Conservation (phyloP, 108 stramenopile genomes). For the Nannochloropsis gaditana region DNA sequence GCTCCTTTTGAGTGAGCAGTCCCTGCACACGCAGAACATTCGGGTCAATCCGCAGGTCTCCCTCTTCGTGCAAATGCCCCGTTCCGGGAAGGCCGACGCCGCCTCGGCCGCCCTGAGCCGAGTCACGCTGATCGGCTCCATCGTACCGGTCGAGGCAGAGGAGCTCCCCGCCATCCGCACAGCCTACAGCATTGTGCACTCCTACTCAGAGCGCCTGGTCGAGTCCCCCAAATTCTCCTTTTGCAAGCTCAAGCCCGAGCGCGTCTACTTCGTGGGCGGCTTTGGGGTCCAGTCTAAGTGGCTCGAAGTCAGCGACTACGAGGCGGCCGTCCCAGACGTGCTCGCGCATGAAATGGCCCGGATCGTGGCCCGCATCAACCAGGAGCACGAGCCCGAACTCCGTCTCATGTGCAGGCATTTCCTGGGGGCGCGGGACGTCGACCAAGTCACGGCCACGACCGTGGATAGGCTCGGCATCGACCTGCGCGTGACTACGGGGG, state of each 20-base stretch:
- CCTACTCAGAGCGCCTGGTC: slow-evolving; percentile 90
- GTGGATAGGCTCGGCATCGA: slow-evolving; percentile 94
- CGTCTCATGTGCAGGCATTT: slow-evolving; percentile 57
- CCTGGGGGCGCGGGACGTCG: slow-evolving; percentile 57
- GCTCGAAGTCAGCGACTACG: slow-evolving; percentile 79
- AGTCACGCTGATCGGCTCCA: slow-evolving; percentile 76
- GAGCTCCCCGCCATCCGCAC: slow-evolving; percentile 34
- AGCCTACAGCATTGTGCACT: slow-evolving; percentile 79
- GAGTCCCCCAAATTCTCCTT: slow-evolving; percentile 86
- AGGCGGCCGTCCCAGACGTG: slow-evolving; percentile 74
- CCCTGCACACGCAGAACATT: slow-evolving; percentile 90
- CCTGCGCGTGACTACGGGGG: slow-evolving; percentile 73
- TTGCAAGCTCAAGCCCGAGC: slow-evolving; percentile 71
- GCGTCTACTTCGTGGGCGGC: slow-evolving; percentile 90
- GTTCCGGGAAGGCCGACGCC: slow-evolving; percentile 31
- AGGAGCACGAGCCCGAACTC: slow-evolving; percentile 48
- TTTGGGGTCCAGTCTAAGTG: slow-evolving; percentile 88
- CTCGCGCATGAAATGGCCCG: slow-evolving; percentile 79
- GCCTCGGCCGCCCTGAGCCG: slow-evolving; percentile 66
- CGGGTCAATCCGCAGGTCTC: slow-evolving; percentile 43
- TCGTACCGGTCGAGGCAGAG: slow-evolving; percentile 65
- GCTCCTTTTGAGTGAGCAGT: slow-evolving; percentile 85
- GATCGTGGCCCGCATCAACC: slow-evolving; percentile 67
- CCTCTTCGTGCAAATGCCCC: slow-evolving; percentile 28
- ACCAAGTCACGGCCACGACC: slow-evolving; percentile 66